A percentile compares a stretch with the other conserved stretches of the same genome.
These are phyloP conservation scores for Pleurotus djamor DNA, from an alignment of 768 basidiomycete species.

Conservation along the genomic window DNA sequence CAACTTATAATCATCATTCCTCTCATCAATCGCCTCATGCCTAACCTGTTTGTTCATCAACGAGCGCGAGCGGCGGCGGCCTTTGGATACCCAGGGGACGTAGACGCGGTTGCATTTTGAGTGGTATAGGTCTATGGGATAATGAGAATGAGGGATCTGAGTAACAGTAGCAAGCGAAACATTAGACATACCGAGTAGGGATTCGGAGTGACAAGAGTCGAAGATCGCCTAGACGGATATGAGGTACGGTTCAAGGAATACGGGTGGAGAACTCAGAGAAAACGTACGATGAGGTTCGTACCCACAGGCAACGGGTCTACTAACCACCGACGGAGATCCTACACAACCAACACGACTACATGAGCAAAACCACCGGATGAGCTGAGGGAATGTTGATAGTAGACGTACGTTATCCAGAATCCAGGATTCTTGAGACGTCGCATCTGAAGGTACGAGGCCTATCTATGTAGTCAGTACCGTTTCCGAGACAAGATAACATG, in stretches of 20 bases:
- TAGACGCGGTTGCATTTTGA: constrained; percentile 42
- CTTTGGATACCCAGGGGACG: constrained; percentile 46
- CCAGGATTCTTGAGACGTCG: constrained; percentile 11
- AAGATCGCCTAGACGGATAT: constrained; percentile 24
- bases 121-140: constrained; percentile 35
- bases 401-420: constrained; percentile 28
- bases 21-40: constrained; percentile 1
- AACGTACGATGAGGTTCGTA: constrained; percentile 30
- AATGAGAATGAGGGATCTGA: too few species aligned
- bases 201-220: constrained; percentile 39
- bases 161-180: too few species aligned
- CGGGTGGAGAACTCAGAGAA: constrained; percentile 13
- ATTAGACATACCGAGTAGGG: constrained; percentile 34
- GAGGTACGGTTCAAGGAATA: constrained; percentile 2
- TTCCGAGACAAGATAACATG: too few species aligned
- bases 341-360: neutral
- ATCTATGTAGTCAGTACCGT: too few species aligned
- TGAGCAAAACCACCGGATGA: too few species aligned
- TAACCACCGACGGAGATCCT: constrained; percentile 32
- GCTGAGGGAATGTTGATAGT: neutral
- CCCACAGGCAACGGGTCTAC: constrained; percentile 35
- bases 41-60: constrained; percentile 28
- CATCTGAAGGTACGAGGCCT: constrained; percentile 40
- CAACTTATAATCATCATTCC: too few species aligned
- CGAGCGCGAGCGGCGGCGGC: constrained; percentile 29